Conservation (phyloP, 495 filamentous ascomycete genomes). For the Clavariopsis aquatica region DNA sequence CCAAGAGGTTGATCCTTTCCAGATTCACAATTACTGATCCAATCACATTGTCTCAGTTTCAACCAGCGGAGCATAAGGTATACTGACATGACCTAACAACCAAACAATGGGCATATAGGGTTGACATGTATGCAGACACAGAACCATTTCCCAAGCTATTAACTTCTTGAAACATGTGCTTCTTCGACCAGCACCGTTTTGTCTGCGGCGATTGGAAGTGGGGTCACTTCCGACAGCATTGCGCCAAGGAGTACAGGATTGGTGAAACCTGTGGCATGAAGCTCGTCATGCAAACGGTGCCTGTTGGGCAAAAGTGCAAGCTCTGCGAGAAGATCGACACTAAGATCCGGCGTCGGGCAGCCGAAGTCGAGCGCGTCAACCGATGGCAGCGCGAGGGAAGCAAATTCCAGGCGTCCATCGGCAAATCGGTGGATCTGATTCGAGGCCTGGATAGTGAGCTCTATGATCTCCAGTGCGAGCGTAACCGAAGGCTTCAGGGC, state of each 20-base stretch:
- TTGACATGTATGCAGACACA: conserved; percentile 24
- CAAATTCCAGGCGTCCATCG: conserved; percentile 77
- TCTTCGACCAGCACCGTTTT: conserved; percentile 64
- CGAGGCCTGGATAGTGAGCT: conserved; percentile 64
- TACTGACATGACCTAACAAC: conserved; percentile 29
- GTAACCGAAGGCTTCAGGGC: conserved; percentile 48
- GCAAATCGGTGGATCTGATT: conserved; percentile 67
- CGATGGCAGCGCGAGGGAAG: conserved; percentile 73
- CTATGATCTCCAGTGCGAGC: conserved; percentile 53
- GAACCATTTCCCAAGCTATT: conserved; percentile 16
- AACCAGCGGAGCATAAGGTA: conserved; percentile 30
- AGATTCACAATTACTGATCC: conserved; percentile 21
- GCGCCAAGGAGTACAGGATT: conserved; percentile 93
- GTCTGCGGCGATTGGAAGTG: conserved; percentile 91
- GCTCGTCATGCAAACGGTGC: conserved; percentile 72
- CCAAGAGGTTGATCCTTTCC: conserved; percentile 33
- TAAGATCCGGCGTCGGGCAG: conserved; percentile 72
- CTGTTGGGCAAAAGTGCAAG: conserved; percentile 65
- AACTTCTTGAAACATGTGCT: conserved; percentile 58
- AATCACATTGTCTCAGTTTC: conserved; percentile 18
- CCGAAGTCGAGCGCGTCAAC: conserved; percentile 74
- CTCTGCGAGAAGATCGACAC: conserved; percentile 90
- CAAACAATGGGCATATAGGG: conserved; percentile 33
- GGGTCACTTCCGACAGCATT: conserved; percentile 92
- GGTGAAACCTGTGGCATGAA: conserved; percentile 98